Evolutionary conservation across 2,329 filamentous ascomycete species (phyloP).

Genomic region (Pleurostoma richardsiae): DNA sequence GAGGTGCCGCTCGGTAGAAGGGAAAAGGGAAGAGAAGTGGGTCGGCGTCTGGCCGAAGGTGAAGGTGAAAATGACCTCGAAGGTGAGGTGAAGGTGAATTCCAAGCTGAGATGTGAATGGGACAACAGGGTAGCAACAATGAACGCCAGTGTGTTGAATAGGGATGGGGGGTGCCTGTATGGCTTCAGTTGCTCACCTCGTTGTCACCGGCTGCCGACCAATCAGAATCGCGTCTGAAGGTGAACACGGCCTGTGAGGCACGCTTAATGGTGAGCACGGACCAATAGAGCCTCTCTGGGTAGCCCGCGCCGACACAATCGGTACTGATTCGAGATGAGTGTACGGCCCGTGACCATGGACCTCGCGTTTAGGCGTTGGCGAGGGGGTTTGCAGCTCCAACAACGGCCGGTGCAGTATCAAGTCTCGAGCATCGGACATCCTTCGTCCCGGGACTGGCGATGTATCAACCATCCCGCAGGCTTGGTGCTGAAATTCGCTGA

Average conservation of each 20-base stretch:
- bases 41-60: conserved; percentile 1
- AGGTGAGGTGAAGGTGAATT: too few species aligned
- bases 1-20: neutral
- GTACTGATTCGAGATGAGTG: too few species aligned
- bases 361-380: conserved; percentile 4
- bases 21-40: neutral
- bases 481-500: conserved; percentile 31
- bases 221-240: conserved; percentile 8
- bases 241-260: conserved; percentile 2
- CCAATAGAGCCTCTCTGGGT: conserved; percentile 4
- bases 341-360: too few species aligned
- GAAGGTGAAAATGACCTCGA: conserved; percentile 8
- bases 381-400: conserved; percentile 13
- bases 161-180: too few species aligned
- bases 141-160: too few species aligned
- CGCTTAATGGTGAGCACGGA: conserved; percentile 1
- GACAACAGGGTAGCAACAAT: too few species aligned
- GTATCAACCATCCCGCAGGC: conserved; percentile 18
- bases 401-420: conserved; percentile 8
- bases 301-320: conserved; percentile 7
- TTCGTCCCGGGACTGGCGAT: conserved; percentile 27
- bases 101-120: too few species aligned
- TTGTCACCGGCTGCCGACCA: too few species aligned
- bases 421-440: conserved; percentile 17
- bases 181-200: too few species aligned